Base-by-base conservation (phyloP, 371 early-diverging fungal genomes). In the Dichotomocladium elegans region DNA sequence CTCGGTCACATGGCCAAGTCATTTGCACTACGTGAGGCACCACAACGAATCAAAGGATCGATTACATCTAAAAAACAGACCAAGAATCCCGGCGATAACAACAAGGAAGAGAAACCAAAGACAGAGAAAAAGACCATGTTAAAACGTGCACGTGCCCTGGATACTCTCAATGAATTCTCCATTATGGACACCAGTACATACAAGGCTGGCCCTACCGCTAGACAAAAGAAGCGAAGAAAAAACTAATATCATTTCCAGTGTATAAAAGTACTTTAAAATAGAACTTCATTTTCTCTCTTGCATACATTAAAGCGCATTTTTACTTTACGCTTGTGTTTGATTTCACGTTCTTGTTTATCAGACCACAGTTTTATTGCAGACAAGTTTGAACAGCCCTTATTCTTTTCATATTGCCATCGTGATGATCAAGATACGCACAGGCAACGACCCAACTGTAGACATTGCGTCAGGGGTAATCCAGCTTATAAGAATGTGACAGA, bases 1-100 rank as follows among this genome's bases (percentile, higher is more conserved):
- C 79, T 96, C 35, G 99, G 99, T 14, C 99, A 98, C 61, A 69
- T 92, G 50, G 96, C 98, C 41, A 96, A 96, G 68, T 80, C 91
- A n/a, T 98, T 98, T 83, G 94, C 83, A 8, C 70, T 98, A 51
- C 80, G 92, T 40, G 95, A 94, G 58, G 85, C 90, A 9, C 96
- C 96, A 31, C 81, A 83, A 31, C 76, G 81, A 55, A 72, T 56
- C 22, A 77, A 71, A 43, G 58, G 58, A 7, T 64, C 72, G 31
- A 74, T 71, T 60, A 79, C n/a, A n/a, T n/a, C n/a, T n/a, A n/a
- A 68, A 41, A 74, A 74, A 60, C 66, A 79, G 35, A 68, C 71
- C 14, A 71, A 68, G 51, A 66, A 74, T 58, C 66, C 67, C 30
- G 64, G 68, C 49, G 55, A 63, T 45, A 61, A 60, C 41, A 69